phyloP scores from a whole-genome alignment of 169 alveolate genomes.

The Ichthyophthirius multifiliis region DNA sequence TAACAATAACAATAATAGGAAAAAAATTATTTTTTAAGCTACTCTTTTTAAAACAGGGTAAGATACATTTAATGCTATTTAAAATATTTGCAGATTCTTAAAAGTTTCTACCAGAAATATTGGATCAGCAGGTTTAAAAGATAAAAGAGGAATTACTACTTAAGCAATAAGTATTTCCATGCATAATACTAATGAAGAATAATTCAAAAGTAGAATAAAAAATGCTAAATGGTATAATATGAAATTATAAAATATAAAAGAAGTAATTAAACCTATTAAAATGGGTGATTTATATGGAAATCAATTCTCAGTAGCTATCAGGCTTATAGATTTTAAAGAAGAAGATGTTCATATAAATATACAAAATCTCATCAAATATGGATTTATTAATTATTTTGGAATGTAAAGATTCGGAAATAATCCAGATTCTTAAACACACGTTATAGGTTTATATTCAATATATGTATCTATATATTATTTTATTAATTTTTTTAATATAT shows the following conservation, averaged over 20 bases:
- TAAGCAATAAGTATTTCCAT: constrained; percentile 56
- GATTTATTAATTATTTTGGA: constrained; percentile 85
- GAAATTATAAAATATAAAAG: constrained; percentile 52
- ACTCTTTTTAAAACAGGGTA: constrained; percentile 58
- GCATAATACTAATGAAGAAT: constrained; percentile 43
- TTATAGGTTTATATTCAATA: constrained; percentile 53
- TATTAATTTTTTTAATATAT: constrained; percentile 27
- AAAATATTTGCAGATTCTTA: constrained; percentile 40
- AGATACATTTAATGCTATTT: constrained; percentile 65
- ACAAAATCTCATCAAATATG: constrained; percentile 56
- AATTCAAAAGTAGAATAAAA: constrained; percentile 7
- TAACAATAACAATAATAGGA: constrained; percentile 1
- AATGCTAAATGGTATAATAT: constrained; percentile 13
- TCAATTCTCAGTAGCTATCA: constrained; percentile 75
- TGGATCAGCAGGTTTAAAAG: constrained; percentile 76
- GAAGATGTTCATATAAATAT: constrained; percentile 54
- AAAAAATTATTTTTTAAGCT: too few relatives aligned
- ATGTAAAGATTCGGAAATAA: constrained; percentile 81
- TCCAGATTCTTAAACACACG: constrained; percentile 61
- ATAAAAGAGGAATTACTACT: constrained; percentile 83
- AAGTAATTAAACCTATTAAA: constrained; percentile 56
- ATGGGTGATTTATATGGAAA: constrained; percentile 80
- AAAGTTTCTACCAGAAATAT: constrained; percentile 21
- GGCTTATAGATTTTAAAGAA: constrained; percentile 53
- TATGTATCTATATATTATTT: constrained; percentile 41